Base-by-base conservation (phyloP, 192 early-diverging fungal species). In the Backusella circina region DNA sequence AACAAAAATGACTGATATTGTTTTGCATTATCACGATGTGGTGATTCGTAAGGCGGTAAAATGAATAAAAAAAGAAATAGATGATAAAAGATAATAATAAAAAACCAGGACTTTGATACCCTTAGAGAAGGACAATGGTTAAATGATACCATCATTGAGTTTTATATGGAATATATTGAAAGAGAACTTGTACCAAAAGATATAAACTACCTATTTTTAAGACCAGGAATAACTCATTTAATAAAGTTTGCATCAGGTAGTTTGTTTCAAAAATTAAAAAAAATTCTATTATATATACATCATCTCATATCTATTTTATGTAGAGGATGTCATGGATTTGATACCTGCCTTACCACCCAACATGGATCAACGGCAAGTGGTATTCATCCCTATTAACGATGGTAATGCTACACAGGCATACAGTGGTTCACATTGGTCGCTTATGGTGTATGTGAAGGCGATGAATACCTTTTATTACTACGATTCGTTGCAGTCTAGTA, bases 301-400 rank as follows among this genome's bases (percentile, higher is more conserved):
- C 9, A 61, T 67, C 65, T 35, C 30, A 21, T 35, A 15, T 28
- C 7, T n/a, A 35, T 16, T 21, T 21, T 61, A 30, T 36, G 23
- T 30, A 70, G 69, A 41, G 37, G 38, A 41, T 31, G 69, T 70
- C 15, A 30, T 30, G 5, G 44, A 78, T 10, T 31, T 78, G 33
- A 28, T 38, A 23, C 38, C 65, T 30, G 76, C 47, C 26, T 51
- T 78, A 30, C 76, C 76, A 1, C 38, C 65, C 5, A 33, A 61
- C 31, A 64, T 78, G 0, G 39, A 72, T 36, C 3, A 65, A 73
- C 23, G 44, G 3, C 47, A 38, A 23, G 76, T 64, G 0, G 54
- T 78, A 13, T 78, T 78, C 51, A 78, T 78, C 12, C 76, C 76
- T 6, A 38, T 78, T 5, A 78, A 78, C 26, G 76, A 78, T 33